These are phyloP conservation scores for Pinus tabuliformis DNA, from an alignment of 75 land plant genomes.

Conservation along the genomic window DNA sequence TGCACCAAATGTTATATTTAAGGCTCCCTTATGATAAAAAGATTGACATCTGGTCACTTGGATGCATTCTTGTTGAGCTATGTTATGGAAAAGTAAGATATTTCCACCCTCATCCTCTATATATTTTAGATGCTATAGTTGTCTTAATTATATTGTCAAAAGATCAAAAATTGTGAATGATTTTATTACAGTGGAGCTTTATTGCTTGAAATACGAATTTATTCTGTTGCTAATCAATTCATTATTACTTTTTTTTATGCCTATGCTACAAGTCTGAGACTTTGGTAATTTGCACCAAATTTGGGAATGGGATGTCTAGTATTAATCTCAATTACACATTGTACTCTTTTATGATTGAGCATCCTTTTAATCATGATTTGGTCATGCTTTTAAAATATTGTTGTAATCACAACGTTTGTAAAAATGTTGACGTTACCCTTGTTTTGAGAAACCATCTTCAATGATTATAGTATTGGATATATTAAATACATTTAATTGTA, in stretches of 20 bases:
- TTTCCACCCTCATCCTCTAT: neutral
- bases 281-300: neutral
- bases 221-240: neutral
- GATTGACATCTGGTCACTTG: conserved; percentile 99
- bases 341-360: neutral
- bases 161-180: neutral
- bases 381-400: no score
- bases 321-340: neutral
- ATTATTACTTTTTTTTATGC: neutral
- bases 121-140: neutral
- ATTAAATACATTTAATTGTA: no score
- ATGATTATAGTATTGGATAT: no score
- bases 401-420: no score
- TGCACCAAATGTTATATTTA: conserved; percentile 97
- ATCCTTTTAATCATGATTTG: neutral
- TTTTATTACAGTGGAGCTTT: neutral
- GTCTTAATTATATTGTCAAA: neutral
- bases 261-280: neutral
- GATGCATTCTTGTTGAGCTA: conserved; percentile 98
- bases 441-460: no score
- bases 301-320: neutral
- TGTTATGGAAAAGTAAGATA: conserved; percentile 98
- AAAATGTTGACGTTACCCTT: no score
- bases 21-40: conserved; percentile 97
- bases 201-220: neutral